These are phyloP conservation scores for Aspergillus sp. DNA, from an alignment of 2,329 filamentous ascomycete species.

Conservation along the genomic window DNA sequence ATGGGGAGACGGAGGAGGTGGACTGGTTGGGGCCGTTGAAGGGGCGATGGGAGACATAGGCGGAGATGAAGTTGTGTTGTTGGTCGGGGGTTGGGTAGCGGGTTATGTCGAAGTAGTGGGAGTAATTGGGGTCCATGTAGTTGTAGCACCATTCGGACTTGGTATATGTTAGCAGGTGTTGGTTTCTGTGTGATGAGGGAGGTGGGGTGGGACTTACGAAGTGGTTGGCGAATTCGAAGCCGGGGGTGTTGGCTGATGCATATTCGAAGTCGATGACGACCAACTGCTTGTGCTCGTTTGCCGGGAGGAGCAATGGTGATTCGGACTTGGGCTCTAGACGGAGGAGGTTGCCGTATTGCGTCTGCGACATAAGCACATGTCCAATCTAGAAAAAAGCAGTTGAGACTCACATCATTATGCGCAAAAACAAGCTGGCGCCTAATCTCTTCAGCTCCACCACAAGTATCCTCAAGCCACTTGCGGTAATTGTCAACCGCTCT, in stretches of 20 bases:
- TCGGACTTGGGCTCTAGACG: slow-evolving; percentile 63
- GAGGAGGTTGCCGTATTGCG: slow-evolving; percentile 96
- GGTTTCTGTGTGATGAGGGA: slow-evolving; percentile 6
- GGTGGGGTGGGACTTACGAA: slow-evolving; percentile 52
- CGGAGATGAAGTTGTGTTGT: slow-evolving; percentile 75
- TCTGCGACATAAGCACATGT: slow-evolving; percentile 47
- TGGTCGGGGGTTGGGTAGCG: slow-evolving; percentile 73
- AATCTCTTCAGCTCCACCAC: slow-evolving; percentile 60
- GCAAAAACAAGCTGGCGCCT: slow-evolving; percentile 78
- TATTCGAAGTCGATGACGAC: slow-evolving; percentile 99
- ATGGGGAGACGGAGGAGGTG: slow-evolving; percentile 16
- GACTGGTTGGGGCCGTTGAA: slow-evolving; percentile 12
- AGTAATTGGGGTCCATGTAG: slow-evolving; percentile 66
- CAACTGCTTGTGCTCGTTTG: slow-evolving; percentile 91
- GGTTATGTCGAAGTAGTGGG: slow-evolving; percentile 61
- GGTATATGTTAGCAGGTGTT: too few relatives aligned
- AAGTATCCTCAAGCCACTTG: slow-evolving; percentile 62
- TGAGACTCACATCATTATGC: slow-evolving; percentile 79
- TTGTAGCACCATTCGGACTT: slow-evolving; percentile 94
- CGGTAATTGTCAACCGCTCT: slow-evolving; percentile 71
- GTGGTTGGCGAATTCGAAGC: slow-evolving; percentile 93
- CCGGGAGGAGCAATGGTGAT: slow-evolving; percentile 78
- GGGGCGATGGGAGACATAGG: slow-evolving; percentile 78
- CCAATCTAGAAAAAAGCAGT: not conserved
- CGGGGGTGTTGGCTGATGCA: slow-evolving; percentile 77